A percentile compares a stretch with the other conserved stretches of the same genome.
These are phyloP conservation scores for Otatea glauca DNA, from an alignment of 176 grass and related monocot species.

Conservation along the genomic window DNA sequence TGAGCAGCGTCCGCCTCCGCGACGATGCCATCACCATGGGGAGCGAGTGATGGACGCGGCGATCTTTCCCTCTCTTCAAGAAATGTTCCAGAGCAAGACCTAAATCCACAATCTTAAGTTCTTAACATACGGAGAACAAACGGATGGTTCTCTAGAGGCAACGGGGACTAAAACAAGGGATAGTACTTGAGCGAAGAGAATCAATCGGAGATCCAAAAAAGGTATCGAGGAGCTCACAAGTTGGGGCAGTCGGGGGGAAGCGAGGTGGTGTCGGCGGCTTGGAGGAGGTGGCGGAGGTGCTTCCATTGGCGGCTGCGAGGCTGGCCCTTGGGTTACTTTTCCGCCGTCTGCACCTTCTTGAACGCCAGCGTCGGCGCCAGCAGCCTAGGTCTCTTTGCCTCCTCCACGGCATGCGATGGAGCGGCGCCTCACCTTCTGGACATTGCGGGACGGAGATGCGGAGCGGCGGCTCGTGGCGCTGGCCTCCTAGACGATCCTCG, in stretches of 20 bases:
- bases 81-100: not conserved
- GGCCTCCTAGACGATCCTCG: no score
- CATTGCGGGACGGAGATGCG: no score
- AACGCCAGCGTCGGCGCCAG: constrained; percentile 64
- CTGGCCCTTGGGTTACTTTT: constrained; percentile 95
- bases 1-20: constrained; percentile 57
- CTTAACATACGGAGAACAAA: not conserved
- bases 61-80: no score
- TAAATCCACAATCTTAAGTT: not conserved
- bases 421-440: no score
- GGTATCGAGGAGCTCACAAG: constrained; percentile 50
- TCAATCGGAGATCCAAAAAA: not conserved
- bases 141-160: not conserved
- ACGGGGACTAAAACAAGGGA: not conserved
- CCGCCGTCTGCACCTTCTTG: constrained; percentile 89
- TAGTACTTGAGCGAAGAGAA: not conserved
- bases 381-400: no score
- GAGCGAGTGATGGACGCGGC: not conserved
- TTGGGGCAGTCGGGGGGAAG: constrained; percentile 69
- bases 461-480: no score
- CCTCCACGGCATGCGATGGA: no score
- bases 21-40: constrained; percentile 56
- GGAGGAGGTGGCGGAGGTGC: constrained; percentile 87
- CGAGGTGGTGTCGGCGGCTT: constrained; percentile 67
- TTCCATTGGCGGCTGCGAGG: constrained; percentile 91